phyloP scores from a whole-genome alignment of 2,329 filamentous ascomycete genomes.

The Claviceps arundinis region DNA sequence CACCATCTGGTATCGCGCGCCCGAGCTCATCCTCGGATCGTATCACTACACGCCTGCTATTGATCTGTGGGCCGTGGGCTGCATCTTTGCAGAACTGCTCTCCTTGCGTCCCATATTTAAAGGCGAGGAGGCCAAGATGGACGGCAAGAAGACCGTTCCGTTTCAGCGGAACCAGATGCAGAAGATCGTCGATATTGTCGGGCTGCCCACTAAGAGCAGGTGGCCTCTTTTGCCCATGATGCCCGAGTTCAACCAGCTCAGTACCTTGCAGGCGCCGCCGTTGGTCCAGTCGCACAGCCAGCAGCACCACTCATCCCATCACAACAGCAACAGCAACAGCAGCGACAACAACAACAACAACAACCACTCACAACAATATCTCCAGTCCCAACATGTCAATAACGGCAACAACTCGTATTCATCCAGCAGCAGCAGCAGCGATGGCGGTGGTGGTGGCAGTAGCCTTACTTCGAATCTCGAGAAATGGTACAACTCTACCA shows the following conservation, averaged over 20 bases:
- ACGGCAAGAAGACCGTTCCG: constrained; percentile 91
- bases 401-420: constrained; percentile 13
- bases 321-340: constrained; percentile 26
- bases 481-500: constrained; percentile 64
- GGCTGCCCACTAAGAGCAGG: constrained; percentile 72
- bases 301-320: constrained; percentile 5
- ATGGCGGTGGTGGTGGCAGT: constrained; percentile 7
- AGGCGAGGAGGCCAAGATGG: constrained; percentile 97
- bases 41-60: constrained; percentile 96
- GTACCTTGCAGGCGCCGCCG: constrained; percentile 36
- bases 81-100: constrained; percentile 90
- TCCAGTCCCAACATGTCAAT: constrained; percentile 12
- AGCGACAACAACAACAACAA: constrained; percentile 17
- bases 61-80: constrained; percentile 94
- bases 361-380: constrained; percentile 17
- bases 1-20: constrained; percentile 97
- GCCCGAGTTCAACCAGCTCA: constrained; percentile 71
- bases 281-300: constrained; percentile 28
- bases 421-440: not conserved
- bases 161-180: constrained; percentile 99
- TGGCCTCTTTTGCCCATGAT: constrained; percentile 79
- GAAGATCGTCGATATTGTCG: constrained; percentile 95
- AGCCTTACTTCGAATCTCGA: constrained; percentile 44
- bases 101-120: constrained; percentile 93
- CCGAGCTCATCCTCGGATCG: constrained; percentile 80